Conservation (phyloP, 495 filamentous ascomycete genomes). For the Evernia prunastri region DNA sequence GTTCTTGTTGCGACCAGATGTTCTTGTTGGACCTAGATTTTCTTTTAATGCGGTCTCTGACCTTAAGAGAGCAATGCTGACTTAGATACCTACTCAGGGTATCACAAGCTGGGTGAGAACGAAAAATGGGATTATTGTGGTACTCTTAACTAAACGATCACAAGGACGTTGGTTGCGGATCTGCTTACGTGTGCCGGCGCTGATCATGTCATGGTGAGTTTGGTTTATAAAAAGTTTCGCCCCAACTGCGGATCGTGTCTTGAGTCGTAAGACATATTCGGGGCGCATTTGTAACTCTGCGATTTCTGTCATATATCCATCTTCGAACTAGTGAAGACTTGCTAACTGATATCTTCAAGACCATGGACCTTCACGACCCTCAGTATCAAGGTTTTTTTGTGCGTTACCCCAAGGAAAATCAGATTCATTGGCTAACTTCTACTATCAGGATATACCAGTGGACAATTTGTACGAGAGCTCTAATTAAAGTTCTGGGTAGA, state of each 20-base stretch:
- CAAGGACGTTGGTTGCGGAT: conserved; percentile 81
- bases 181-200: conserved; percentile 91
- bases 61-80: background rate
- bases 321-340: background rate
- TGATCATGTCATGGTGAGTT: conserved; percentile 71
- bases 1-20: too few relatives aligned
- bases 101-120: background rate
- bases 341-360: conserved; percentile 31
- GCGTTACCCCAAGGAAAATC: conserved; percentile 51
- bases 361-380: conserved; percentile 92
- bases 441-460: conserved; percentile 43
- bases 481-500: background rate
- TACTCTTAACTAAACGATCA: background rate
- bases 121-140: background rate
- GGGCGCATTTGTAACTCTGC: background rate
- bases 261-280: background rate
- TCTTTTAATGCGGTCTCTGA: too few relatives aligned
- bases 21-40: too few relatives aligned
- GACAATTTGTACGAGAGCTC: conserved; percentile 74
- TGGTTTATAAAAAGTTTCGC: background rate
- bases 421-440: too few relatives aligned
- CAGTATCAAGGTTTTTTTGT: conserved; percentile 95
- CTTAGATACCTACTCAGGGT: background rate
- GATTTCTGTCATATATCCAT: background rate
- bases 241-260: background rate